These are phyloP conservation scores for Mycena amicta DNA, from an alignment of 768 basidiomycete species.

Conservation along the genomic window DNA sequence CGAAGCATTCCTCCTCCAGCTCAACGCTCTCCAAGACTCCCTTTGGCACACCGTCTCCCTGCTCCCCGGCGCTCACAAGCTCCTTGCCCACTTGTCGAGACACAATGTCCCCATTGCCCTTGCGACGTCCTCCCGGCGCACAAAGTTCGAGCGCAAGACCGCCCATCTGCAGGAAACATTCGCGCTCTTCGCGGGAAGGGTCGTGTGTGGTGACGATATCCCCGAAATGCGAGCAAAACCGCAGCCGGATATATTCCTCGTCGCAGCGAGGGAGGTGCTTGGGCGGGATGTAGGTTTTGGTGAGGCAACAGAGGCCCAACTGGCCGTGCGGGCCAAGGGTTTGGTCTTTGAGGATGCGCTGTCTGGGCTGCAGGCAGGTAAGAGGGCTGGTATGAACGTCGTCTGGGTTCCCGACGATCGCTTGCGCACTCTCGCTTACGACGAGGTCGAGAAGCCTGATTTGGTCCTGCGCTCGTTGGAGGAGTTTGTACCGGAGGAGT, in stretches of 20 bases:
- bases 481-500: slow-evolving; percentile 75
- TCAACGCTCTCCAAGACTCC: slow-evolving; percentile 58
- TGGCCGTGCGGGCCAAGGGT: slow-evolving; percentile 57
- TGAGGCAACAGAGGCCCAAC: slow-evolving; percentile 38
- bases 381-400: slow-evolving; percentile 85
- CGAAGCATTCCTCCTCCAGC: slow-evolving; percentile 61
- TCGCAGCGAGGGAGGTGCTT: slow-evolving; percentile 64
- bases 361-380: slow-evolving; percentile 77
- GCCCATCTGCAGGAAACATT: slow-evolving; percentile 61
- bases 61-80: slow-evolving; percentile 71
- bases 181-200: slow-evolving; percentile 49
- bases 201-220: slow-evolving; percentile 83
- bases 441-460: slow-evolving; percentile 48
- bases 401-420: slow-evolving; percentile 85
- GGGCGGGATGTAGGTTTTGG: slow-evolving; percentile 57
- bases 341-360: slow-evolving; percentile 85
- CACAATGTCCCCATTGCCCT: slow-evolving; percentile 77
- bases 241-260: slow-evolving; percentile 80
- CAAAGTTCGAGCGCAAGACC: slow-evolving; percentile 71
- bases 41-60: slow-evolving; percentile 71
- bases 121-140: slow-evolving; percentile 73
- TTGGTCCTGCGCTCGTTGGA: slow-evolving; percentile 62
- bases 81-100: slow-evolving; percentile 69
- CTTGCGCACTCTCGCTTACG: slow-evolving; percentile 53
- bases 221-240: slow-evolving; percentile 72